Evolutionary conservation across 345 rosid genomes (phyloP).

Genomic region (Populus pruinosa): DNA sequence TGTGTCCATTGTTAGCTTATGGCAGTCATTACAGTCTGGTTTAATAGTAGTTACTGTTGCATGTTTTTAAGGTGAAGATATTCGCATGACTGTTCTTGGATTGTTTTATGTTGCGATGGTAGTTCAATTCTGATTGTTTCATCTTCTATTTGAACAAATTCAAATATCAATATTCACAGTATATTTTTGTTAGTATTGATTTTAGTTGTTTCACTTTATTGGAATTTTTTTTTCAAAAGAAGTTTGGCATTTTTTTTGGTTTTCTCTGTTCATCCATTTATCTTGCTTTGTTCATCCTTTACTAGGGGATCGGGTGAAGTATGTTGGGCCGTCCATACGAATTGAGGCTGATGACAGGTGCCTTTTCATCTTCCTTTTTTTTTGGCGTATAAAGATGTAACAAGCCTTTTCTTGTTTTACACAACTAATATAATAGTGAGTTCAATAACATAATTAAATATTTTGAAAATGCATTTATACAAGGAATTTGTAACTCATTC

Average conservation of each 20-base stretch:
- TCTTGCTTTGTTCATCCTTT: neutral
- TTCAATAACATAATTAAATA: neutral
- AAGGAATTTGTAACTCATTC: neutral
- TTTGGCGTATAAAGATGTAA: neutral
- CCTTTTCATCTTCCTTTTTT: neutral
- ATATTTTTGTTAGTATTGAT: neutral
- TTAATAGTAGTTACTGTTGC: neutral
- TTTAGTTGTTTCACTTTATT: neutral
- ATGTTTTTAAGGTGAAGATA: neutral
- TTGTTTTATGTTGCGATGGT: neutral
- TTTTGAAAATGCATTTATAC: neutral
- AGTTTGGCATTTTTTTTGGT: neutral
- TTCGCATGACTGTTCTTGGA: neutral
- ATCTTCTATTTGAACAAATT: neutral
- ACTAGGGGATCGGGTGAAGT: slow-evolving; percentile 91
- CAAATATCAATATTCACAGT: neutral
- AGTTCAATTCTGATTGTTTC: neutral
- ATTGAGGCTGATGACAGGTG: slow-evolving; percentile 70
- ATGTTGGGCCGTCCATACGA: slow-evolving; percentile 55
- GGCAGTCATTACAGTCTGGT: neutral
- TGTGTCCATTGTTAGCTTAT: neutral
- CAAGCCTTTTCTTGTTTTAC: neutral
- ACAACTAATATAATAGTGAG: neutral
- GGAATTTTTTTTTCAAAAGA: neutral
- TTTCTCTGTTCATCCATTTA: neutral